Base-by-base conservation (phyloP, 2,329 filamentous ascomycete genomes). In the Boeremia exigua region DNA sequence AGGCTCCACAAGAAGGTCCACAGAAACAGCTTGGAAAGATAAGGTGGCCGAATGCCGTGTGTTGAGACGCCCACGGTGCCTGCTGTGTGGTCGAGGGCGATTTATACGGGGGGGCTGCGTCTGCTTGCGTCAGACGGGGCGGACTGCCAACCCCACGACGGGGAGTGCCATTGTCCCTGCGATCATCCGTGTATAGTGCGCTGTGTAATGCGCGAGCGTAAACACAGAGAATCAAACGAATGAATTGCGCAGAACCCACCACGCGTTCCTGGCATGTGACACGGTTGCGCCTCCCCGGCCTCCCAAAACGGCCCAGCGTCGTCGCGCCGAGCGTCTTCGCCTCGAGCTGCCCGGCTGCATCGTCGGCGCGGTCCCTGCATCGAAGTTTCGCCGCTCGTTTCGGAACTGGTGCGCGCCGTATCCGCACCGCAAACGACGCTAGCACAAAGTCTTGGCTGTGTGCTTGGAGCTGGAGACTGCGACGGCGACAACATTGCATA, bases 191-290 rank as follows among this genome's bases (percentile, higher is more conserved):
- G 53, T 42, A 56, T 37, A 50, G 33, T 17, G 52, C 11, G 34
- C 39, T 17, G 32, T 50, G 48, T 40, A 53, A 46, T 40, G n/a
- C 33, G 44, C 34, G 40, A 19, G 28, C 29, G 37, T 34, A 56
- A 43, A 56, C 44, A 53, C 6, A 43, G 48, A 25, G 34, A 28
- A 32, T 46, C 34, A 40, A 46, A 44, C 55, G 55, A 58, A 58
- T 58, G 50, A 54, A 54, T 23, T 28, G 50, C 45, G 6, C 15
- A 40, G 39, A 54, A n/a, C 27, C 19, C 45, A 33, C 40, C 50
- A 58, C 55, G 55, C 50, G 46, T 43, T 42, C 30, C 50, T 25
- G 40, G 40, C 50, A 58, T 54, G 55, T 58, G 55, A 58, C 55
- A 43, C 44, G 48, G 54, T 37, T 51, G 43, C 53, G 36, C 32